A percentile compares a stretch with the other conserved stretches of the same genome.
phyloP scores from a whole-genome alignment of 2,329 filamentous ascomycete genomes.

The Penicillium sp. region DNA sequence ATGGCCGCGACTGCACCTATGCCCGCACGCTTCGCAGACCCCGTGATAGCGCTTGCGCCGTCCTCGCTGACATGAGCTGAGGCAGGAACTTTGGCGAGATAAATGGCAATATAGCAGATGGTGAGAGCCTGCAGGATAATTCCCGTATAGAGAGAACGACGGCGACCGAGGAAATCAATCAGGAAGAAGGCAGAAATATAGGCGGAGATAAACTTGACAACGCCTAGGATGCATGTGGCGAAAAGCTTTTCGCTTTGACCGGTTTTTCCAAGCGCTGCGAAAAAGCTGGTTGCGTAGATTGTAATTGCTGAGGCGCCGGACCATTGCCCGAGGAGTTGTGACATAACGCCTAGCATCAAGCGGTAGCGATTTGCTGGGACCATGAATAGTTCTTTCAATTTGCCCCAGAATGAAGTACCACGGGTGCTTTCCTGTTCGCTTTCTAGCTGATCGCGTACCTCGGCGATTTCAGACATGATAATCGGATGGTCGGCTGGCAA shows the following conservation, averaged over 20 bases:
- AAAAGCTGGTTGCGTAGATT: conserved; percentile 18
- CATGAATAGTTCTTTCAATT: conserved; percentile 2
- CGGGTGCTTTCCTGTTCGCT: conserved; percentile 1
- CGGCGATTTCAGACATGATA: neutral
- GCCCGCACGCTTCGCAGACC: neutral
- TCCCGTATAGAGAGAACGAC: conserved; percentile 1
- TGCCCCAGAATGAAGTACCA: neutral
- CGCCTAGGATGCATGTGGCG: conserved; percentile 16
- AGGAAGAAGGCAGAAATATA: conserved; percentile 17
- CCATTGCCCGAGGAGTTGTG: conserved; percentile 7
- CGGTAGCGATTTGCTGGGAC: conserved; percentile 5
- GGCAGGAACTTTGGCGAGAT: conserved; percentile 2
- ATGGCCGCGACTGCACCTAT: neutral
- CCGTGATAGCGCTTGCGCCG: neutral
- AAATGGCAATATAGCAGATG: conserved; percentile 3
- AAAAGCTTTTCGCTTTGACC: conserved; percentile 17
- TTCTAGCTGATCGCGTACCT: neutral
- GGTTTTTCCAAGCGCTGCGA: conserved; percentile 11
- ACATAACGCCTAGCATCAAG: conserved; percentile 7
- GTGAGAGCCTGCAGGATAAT: neutral
- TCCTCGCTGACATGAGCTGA: neutral
- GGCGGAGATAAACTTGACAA: conserved; percentile 15
- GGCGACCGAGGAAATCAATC: conserved; percentile 18
- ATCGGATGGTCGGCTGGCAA: neutral
- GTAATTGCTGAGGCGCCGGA: conserved; percentile 16